Base-by-base conservation (phyloP, 1,284 basidiomycete genomes). In the Malassezia arunalokei region DNA sequence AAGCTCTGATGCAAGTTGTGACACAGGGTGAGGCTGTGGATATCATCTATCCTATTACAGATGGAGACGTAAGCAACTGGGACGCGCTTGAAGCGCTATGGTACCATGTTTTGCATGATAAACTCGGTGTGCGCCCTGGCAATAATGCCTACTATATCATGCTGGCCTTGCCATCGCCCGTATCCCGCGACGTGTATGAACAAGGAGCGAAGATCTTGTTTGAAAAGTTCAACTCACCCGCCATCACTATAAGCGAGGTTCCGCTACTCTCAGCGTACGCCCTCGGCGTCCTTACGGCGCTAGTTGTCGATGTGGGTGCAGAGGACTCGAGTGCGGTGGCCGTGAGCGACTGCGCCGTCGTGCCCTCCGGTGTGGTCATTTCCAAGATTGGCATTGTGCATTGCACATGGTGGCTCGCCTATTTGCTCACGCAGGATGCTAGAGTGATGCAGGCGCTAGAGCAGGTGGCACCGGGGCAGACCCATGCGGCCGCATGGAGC, bases 211-310 rank as follows among this genome's bases (percentile, higher is more conserved):
- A 87, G 68, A 79, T 90, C 51, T 89, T 94, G 72, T 98, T 96
- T 68, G 91, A 96, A 72, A 81, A 83, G n/a, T 87, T 95, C 79
- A 94, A 95, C 71, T 83, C 85, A 40, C 86, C 92, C 4, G 85
- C 83, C 28, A 82, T 95, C 59, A 81, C 82, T 40, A 78, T 94
- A 60, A 78, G 92, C 39, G 86, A 92, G 57, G 82, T 87, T 2
- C 84, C 91, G 5, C 80, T 92, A 66, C 81, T 85, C 4, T 84
- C 87, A 56, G 78, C 89, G 50, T 94, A 85, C 74, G 83, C 87
- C 17, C 82, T 82, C n/a, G 85, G 84, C 60, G 78, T 79, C 32
- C 79, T 87, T 56, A 83, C 78, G 47, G 90, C 87, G 31, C 76
- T 92, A 45, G 81, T 91, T 29, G 79, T 96, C 47, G 90, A 95